Evolutionary conservation across 2,329 filamentous ascomycete species (phyloP), one percentile per base, ranked within the genome.

Genomic region (Neonectria faginata): DNA sequence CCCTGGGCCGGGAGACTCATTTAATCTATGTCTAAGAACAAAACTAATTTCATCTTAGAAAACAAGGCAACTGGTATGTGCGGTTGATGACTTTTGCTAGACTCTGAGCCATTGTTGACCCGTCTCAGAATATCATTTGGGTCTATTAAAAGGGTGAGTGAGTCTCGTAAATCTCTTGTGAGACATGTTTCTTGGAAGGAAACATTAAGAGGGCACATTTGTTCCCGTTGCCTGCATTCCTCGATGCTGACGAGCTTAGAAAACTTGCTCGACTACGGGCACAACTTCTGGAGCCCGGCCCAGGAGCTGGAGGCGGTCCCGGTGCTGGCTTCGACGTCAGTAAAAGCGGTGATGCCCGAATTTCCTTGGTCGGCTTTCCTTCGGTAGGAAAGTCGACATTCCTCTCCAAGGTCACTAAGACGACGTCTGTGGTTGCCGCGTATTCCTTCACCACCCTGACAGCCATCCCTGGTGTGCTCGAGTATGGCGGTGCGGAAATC

Each of bases 341-440:
- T 79, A 99, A 99, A 82, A 95, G 91, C 70, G 96, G 96, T 68
- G 96, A 99, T 84, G 96, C 96, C 14, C 90, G 96, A 75, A 98
- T 99, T 81, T 94, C 97, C 2, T 88, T 99, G 2, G 97, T 99
- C 58, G 96, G 96, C n/a, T 99, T 99, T 74, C 96, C 97, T 0
- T 99, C 97, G 0, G 96, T 99, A 56, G 96, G 96, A 78, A 99
- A 99, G 83, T 99, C 96, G 2, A 99, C 96, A 0, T 98, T 99
- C 77, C 80, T 99, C n/a, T 97, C 94, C 53, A 97, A 98, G 77
- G 97, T 99, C 78, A 99, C 96, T 54, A 98, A 97, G 82, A 99
- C 97, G 42, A 94, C 93, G 76, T 97, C 94, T 55, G 95, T 97
- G 79, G 94, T 97, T 29, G 96, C 96, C 1, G 92, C 96, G 0